phyloP scores from a whole-genome alignment of 2,329 filamentous ascomycete species.

The Bipolaris gigantea region DNA sequence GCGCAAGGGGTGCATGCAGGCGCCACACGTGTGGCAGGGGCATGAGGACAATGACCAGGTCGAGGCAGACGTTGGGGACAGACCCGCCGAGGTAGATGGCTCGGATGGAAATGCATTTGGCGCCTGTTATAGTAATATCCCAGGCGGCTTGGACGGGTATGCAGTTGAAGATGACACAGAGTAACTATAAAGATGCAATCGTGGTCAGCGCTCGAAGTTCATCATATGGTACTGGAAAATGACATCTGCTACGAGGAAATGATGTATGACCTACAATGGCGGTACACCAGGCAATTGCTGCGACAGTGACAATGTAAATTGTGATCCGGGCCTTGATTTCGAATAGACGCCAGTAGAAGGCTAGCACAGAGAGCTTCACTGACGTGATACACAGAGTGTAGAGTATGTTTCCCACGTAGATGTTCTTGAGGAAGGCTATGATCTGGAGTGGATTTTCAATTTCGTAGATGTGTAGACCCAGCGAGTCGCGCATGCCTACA shows the following conservation, averaged over 20 bases:
- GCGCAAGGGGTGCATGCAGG: constrained; percentile 25
- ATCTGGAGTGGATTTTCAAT: constrained; percentile 12
- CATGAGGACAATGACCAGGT: constrained; percentile 26
- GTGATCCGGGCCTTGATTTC: constrained; percentile 17
- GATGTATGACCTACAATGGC: constrained; percentile 16
- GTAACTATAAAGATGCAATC: constrained; percentile 9
- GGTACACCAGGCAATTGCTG: constrained; percentile 24
- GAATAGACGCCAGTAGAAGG: constrained; percentile 34
- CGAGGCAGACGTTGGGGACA: constrained; percentile 30
- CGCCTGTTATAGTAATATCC: constrained; percentile 23
- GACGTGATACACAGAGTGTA: constrained; percentile 21
- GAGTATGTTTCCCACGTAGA: constrained; percentile 25
- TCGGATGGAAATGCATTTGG: constrained; percentile 24
- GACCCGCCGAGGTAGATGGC: constrained; percentile 29
- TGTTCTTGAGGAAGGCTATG: constrained; percentile 18
- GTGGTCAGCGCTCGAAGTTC: neutral
- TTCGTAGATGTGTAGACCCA: constrained; percentile 17
- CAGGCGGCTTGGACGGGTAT: constrained; percentile 23
- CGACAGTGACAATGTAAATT: constrained; percentile 13
- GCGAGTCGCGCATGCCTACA: constrained; percentile 19
- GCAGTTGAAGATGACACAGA: constrained; percentile 26
- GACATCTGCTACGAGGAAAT: neutral
- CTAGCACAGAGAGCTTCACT: constrained; percentile 30
- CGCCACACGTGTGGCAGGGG: constrained; percentile 31
- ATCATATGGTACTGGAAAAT: neutral